Evolutionary conservation across 495 filamentous ascomycete species (phyloP).

Genomic region (Pseudotulostoma volvatum): DNA sequence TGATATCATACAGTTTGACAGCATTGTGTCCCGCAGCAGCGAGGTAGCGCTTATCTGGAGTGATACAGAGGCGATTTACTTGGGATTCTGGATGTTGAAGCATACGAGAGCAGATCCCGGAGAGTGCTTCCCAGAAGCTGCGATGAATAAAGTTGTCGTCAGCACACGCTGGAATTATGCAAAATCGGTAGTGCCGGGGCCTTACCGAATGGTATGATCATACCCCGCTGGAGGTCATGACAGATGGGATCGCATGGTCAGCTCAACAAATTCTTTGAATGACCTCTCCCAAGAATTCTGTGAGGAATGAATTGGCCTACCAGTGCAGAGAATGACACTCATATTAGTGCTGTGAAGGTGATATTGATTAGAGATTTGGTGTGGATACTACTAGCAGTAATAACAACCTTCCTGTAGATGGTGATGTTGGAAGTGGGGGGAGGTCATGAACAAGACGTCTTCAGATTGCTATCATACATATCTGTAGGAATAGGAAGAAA

Average conservation of each 20-base stretch:
- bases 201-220: conserved; percentile 94
- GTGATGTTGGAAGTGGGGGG: no score
- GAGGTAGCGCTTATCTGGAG: conserved; percentile 89
- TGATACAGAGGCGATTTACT: conserved; percentile 95
- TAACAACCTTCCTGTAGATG: no score
- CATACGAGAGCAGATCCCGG: conserved; percentile 91
- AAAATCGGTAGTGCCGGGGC: no score
- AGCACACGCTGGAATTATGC: no score
- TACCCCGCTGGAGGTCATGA: conserved; percentile 57
- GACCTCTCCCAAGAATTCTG: conserved; percentile 1
- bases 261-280: no score
- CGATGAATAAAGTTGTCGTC: no score
- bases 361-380: conserved; percentile 1
- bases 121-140: conserved; percentile 97
- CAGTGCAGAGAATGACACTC: conserved; percentile 81
- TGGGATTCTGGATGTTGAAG: conserved; percentile 97
- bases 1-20: conserved; percentile 95
- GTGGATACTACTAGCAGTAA: no score
- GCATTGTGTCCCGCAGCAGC: conserved; percentile 88
- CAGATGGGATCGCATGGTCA: no score
- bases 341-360: conserved; percentile 27
- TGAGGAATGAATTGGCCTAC: conserved; percentile 27
- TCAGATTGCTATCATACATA: no score
- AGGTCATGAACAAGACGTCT: no score
- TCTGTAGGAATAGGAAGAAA: no score